These are phyloP conservation scores for Toxicodendron radicans DNA, from an alignment of 345 rosid species.

Conservation along the genomic window DNA sequence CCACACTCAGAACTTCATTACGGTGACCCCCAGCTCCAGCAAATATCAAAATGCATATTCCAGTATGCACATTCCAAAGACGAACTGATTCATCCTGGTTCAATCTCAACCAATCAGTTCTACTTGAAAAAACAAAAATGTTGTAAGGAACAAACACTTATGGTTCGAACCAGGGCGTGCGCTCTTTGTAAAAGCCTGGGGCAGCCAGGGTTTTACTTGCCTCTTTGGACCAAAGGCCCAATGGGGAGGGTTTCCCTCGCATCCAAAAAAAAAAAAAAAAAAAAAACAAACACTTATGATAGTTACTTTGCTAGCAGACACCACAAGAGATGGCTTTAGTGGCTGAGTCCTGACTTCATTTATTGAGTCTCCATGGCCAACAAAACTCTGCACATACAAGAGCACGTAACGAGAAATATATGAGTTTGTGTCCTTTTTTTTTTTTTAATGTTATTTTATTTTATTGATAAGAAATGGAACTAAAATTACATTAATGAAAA, in stretches of 20 bases:
- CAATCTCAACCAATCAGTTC: constrained; percentile 23
- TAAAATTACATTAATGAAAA: neutral
- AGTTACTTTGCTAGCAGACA: constrained; percentile 91
- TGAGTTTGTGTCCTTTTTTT: neutral
- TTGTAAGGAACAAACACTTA: neutral
- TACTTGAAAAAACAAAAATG: constrained; percentile 17
- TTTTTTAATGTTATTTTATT: no score
- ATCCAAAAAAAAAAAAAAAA: no score
- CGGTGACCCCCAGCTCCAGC: constrained; percentile 99
- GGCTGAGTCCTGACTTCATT: constrained; percentile 96
- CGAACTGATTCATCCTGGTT: constrained; percentile 93
- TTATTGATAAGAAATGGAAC: neutral
- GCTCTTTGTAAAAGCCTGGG: no score
- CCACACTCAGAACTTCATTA: constrained; percentile 97
- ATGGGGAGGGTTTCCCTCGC: no score
- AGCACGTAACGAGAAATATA: neutral
- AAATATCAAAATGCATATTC: constrained; percentile 92
- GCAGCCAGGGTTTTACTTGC: no score
- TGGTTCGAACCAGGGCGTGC: no score
- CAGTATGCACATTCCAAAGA: constrained; percentile 93
- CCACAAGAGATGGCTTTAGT: constrained; percentile 80
- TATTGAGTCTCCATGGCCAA: constrained; percentile 96
- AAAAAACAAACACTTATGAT: neutral
- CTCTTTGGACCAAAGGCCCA: no score
- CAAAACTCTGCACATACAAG: constrained; percentile 68